These are phyloP conservation scores for Fraxinus paxiana DNA, from an alignment of 305 asterid genomes.

Conservation along the genomic window DNA sequence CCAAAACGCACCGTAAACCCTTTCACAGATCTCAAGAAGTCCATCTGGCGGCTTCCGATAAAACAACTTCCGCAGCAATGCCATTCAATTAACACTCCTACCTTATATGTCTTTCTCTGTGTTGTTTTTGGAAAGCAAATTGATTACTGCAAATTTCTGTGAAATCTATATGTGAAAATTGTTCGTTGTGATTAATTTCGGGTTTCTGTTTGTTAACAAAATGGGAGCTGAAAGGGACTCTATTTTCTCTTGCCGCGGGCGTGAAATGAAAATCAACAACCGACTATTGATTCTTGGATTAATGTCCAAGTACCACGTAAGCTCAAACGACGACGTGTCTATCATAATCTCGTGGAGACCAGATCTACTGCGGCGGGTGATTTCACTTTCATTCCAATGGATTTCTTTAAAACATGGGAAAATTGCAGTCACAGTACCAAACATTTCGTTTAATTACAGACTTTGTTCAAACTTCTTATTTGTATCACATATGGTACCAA, in stretches of 20 bases:
- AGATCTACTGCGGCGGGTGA: background rate
- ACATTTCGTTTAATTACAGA: too few relatives aligned
- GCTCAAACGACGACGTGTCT: background rate
- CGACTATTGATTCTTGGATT: background rate
- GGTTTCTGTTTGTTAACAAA: background rate
- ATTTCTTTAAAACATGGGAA: background rate
- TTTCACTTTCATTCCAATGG: background rate
- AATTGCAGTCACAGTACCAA: too few relatives aligned
- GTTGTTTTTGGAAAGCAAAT: background rate
- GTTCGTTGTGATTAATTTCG: background rate
- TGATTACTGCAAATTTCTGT: background rate
- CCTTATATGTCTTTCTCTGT: background rate
- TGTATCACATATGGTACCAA: too few relatives aligned
- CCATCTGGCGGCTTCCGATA: slow-evolving; percentile 94
- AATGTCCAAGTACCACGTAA: background rate
- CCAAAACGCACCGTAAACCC: slow-evolving; percentile 65
- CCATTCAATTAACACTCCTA: slow-evolving; percentile 35
- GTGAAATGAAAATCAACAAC: background rate
- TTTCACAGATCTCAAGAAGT: slow-evolving; percentile 85
- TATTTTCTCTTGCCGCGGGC: background rate
- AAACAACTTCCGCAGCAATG: slow-evolving; percentile 77
- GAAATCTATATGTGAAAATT: background rate
- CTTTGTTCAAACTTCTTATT: too few relatives aligned
- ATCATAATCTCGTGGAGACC: background rate
- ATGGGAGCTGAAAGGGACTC: background rate